Evolutionary conservation across 441 rosid genomes (phyloP), one percentile per base, ranked within the genome.

Genomic region (Breynia disticha): DNA sequence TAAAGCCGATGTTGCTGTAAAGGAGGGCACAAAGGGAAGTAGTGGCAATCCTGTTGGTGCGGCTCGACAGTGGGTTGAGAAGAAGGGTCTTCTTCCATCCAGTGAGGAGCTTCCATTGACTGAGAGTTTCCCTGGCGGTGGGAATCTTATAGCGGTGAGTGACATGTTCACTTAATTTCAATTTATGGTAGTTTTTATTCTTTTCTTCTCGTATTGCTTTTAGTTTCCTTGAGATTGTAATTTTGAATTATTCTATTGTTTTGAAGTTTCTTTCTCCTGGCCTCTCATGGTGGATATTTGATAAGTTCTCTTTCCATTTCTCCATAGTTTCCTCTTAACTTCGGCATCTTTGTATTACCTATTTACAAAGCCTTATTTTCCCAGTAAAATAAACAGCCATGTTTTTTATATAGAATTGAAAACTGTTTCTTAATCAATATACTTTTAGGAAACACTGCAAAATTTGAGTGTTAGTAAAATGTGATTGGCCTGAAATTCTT

Each of bases 61-160:
- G 42, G 99, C 99, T 74, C 96, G 95, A 17, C 96, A 83, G 56
- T 93, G 99, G 99, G 96, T 93, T 28, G 99, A 89, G 83, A 93
- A 87, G 73, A 97, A 93, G 76, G 99, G 99, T 52, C 76, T 93
- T 71, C 94, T 93, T 72, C 72, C 95, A 24, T 64, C 89, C 38
- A 89, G 86, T 52, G 97, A 87, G 59, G 97, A 89, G 54, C 96
- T 93, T 76, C 99, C 99, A 16, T 78, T 89, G 61, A 84, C 87
- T 44, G 97, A 87, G 75, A 81, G 86, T 72, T 93, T 93, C 61
- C 99, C 99, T 67, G 88, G 93, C 60, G 76, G 80, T 64, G 83
- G 86, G 54, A 81, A 90, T 56, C 83, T 82, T 50, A 79, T 79
- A 68, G 79, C 95, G 15, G 99, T 89, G 73, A 81, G 84, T 57